Evolutionary conservation across 306 rosid species (phyloP).

Genomic region (Cicer judaicum): DNA sequence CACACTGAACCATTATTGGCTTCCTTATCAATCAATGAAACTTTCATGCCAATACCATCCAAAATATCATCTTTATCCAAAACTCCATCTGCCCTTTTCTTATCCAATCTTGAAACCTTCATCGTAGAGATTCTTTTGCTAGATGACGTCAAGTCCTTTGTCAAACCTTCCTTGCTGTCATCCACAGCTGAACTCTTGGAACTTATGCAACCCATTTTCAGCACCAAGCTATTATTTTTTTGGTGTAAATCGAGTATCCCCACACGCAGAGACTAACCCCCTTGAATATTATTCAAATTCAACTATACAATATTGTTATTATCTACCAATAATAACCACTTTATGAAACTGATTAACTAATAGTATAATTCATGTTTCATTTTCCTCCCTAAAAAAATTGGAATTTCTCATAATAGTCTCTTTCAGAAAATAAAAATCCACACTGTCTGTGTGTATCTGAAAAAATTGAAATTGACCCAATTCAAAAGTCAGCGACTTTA

Average conservation of each 20-base stretch:
- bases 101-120: constrained; percentile 53
- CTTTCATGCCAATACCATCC: constrained; percentile 51
- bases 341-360: constrained; percentile 44
- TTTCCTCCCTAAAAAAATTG: not conserved
- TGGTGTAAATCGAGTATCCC: too few relatives aligned
- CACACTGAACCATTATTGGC: constrained; percentile 50
- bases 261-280: too few relatives aligned
- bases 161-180: constrained; percentile 64
- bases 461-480: constrained; percentile 45
- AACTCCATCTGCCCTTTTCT: constrained; percentile 62
- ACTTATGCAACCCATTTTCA: constrained; percentile 71
- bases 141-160: constrained; percentile 51
- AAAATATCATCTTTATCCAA: constrained; percentile 50
- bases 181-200: constrained; percentile 71
- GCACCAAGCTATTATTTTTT: constrained; percentile 25
- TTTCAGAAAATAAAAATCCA: constrained; percentile 10
- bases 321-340: constrained; percentile 33
- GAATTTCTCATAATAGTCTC: constrained; percentile 35
- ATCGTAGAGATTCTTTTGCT: constrained; percentile 47
- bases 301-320: constrained; percentile 29
- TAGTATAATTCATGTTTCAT: not conserved
- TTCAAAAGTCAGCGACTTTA: constrained; percentile 43
- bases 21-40: constrained; percentile 60
- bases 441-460: constrained; percentile 24
- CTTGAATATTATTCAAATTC: not conserved